Conservation (phyloP, 495 filamentous ascomycete genomes). For the Trichoderma erinaceum region DNA sequence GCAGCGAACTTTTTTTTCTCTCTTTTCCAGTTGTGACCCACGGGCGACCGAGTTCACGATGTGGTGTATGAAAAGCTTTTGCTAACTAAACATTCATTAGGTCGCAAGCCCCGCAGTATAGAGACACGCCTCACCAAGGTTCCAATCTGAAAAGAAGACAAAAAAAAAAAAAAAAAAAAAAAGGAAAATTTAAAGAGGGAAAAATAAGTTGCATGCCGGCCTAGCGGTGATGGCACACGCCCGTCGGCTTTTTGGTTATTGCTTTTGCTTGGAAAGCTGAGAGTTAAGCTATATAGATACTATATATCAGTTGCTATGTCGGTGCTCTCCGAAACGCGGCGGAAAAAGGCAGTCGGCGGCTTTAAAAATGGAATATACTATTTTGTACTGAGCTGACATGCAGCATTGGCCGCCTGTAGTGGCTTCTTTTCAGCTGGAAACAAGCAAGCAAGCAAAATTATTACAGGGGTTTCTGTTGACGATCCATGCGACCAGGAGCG, state of each 20-base stretch:
- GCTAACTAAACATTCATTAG: constrained; percentile 4
- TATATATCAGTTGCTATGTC: neutral
- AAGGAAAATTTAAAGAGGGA: neutral
- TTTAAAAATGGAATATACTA: neutral
- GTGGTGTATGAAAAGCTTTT: constrained; percentile 14
- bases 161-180: neutral
- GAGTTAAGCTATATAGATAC: neutral
- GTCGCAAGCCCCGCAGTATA: constrained; percentile 3
- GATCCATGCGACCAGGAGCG: neutral
- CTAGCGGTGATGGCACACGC: neutral
- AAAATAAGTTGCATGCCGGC: neutral
- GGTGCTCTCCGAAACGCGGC: neutral
- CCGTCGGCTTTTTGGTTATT: neutral
- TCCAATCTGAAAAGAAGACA: neutral
- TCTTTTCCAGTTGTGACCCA: neutral
- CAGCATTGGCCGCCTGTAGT: neutral
- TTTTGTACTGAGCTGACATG: neutral
- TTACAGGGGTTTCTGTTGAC: neutral
- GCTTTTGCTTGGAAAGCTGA: neutral
- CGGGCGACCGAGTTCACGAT: constrained; percentile 5
- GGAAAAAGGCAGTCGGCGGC: neutral
- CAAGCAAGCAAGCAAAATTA: neutral
- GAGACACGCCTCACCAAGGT: neutral
- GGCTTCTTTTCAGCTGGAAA: neutral
- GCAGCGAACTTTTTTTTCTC: neutral